Percentiles rank a stretch among this genome's conserved stretches.
Evolutionary conservation across 2,329 filamentous ascomycete genomes (phyloP).

Genomic region (Colletotrichum sp.): DNA sequence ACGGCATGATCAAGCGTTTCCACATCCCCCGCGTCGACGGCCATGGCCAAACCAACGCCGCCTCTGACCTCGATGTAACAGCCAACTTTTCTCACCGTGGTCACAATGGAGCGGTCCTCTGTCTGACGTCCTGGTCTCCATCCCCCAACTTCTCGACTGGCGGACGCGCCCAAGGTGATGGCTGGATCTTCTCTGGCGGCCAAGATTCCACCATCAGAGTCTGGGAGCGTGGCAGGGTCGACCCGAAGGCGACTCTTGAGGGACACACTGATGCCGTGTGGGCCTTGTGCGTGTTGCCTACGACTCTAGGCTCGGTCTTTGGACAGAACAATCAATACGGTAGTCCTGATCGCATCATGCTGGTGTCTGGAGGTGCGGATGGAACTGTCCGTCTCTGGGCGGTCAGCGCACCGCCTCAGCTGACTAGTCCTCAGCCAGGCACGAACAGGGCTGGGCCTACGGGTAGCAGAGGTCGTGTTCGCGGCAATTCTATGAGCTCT

Average conservation of each 20-base stretch:
- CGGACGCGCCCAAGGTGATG: constrained; percentile 86
- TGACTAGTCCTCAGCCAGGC: constrained; percentile 79
- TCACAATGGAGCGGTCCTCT: constrained; percentile 89
- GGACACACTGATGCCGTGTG: constrained; percentile 96
- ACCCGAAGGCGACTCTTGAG: constrained; percentile 92
- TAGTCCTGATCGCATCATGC: constrained; percentile 81
- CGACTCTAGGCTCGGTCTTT: constrained; percentile 81
- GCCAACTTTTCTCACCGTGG: constrained; percentile 96
- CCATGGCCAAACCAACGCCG: constrained; percentile 50
- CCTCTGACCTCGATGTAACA: constrained; percentile 85
- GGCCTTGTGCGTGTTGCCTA: constrained; percentile 90
- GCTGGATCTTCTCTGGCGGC: constrained; percentile 98
- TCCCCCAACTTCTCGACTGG: constrained; percentile 89
- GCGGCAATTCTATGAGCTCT: constrained; percentile 92
- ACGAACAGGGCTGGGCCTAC: constrained; percentile 60
- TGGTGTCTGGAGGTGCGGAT: constrained; percentile 92
- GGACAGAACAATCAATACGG: constrained; percentile 78
- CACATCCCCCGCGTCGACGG: constrained; percentile 85
- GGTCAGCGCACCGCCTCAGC: constrained; percentile 86
- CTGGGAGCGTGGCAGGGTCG: constrained; percentile 93
- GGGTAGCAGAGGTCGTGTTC: constrained; percentile 72
- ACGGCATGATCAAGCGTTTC: constrained; percentile 96
- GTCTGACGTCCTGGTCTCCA: constrained; percentile 84
- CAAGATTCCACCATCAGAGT: constrained; percentile 93
- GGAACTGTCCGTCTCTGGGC: constrained; percentile 94